Conservation (phyloP, 2,329 filamentous ascomycete genomes). For the Sclerotiophoma versabilis region DNA sequence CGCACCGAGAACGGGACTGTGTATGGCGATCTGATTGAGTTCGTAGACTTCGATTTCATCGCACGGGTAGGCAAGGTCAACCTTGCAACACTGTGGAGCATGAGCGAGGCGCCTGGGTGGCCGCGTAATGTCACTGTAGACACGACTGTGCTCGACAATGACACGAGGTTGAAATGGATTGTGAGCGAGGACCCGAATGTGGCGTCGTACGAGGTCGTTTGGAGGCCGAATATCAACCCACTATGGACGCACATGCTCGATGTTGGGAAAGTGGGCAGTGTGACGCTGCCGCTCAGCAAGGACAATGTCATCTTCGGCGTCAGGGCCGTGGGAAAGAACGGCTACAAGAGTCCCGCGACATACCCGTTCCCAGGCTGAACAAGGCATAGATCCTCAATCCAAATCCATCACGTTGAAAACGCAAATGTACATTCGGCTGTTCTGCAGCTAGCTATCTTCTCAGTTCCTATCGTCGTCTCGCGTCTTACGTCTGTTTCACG, state of each 20-base stretch:
- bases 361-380: constrained; percentile 53
- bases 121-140: constrained; percentile 60
- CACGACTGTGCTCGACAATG: constrained; percentile 57
- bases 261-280: constrained; percentile 57
- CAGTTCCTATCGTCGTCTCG: too few species aligned
- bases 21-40: constrained; percentile 64
- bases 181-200: constrained; percentile 51
- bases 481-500: constrained; percentile 4
- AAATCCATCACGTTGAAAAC: too few species aligned
- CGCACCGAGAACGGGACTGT: constrained; percentile 59
- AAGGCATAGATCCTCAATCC: too few species aligned
- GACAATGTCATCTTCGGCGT: constrained; percentile 67
- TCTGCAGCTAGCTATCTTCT: too few species aligned
- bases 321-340: constrained; percentile 58
- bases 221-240: constrained; percentile 59
- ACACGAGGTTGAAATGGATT: constrained; percentile 60
- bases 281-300: constrained; percentile 60
- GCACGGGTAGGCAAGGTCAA: constrained; percentile 63
- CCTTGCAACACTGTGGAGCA: constrained; percentile 61
- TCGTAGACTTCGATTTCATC: constrained; percentile 64
- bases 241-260: constrained; percentile 59
- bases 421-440: background rate
- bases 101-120: constrained; percentile 60
- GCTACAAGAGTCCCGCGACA: constrained; percentile 59
- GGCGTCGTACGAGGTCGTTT: constrained; percentile 63